Percentiles rank a stretch among this genome's conserved stretches.
Conservation (phyloP, 2,329 filamentous ascomycete genomes). For the Alternaria sp. region DNA sequence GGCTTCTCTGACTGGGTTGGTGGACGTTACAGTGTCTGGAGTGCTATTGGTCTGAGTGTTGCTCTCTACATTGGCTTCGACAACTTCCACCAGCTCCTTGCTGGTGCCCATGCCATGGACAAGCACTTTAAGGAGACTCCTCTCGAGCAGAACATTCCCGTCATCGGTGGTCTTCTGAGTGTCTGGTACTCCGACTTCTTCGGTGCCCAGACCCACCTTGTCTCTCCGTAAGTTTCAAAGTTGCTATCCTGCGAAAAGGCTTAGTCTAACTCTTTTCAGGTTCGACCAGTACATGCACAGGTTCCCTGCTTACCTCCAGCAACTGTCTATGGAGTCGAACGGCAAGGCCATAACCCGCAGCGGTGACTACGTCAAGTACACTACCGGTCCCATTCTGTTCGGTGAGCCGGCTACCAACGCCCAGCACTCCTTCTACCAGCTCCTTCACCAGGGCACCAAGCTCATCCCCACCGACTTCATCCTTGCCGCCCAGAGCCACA, state of each 20-base stretch:
- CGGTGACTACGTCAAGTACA: constrained; percentile 92
- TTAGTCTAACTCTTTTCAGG: constrained; percentile 50
- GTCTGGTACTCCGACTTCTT: constrained; percentile 99
- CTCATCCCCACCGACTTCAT: constrained; percentile 99
- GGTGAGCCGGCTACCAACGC: constrained; percentile 99
- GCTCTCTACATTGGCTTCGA: constrained; percentile 95
- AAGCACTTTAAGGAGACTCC: constrained; percentile 94
- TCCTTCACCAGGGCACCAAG: constrained; percentile 98
- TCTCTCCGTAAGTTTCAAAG: constrained; percentile 77
- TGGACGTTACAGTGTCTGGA: constrained; percentile 98
- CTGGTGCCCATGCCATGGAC: constrained; percentile 96
- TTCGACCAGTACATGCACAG: constrained; percentile 99
- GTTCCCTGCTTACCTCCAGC: constrained; percentile 98
- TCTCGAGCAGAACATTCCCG: constrained; percentile 91
- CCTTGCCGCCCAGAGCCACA: constrained; percentile 93
- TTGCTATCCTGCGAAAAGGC: background rate
- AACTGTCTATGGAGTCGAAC: constrained; percentile 99
- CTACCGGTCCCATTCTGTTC: constrained; percentile 93
- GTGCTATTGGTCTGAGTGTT: constrained; percentile 94
- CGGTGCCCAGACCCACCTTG: constrained; percentile 95
- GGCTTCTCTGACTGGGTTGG: constrained; percentile 99
- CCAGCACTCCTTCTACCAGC: constrained; percentile 99
- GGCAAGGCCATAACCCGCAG: constrained; percentile 94
- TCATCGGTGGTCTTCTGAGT: constrained; percentile 88
- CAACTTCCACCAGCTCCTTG: constrained; percentile 96